These are phyloP conservation scores for Leishmania arabica DNA, from an alignment of 208 protist genomes.

Conservation along the genomic window DNA sequence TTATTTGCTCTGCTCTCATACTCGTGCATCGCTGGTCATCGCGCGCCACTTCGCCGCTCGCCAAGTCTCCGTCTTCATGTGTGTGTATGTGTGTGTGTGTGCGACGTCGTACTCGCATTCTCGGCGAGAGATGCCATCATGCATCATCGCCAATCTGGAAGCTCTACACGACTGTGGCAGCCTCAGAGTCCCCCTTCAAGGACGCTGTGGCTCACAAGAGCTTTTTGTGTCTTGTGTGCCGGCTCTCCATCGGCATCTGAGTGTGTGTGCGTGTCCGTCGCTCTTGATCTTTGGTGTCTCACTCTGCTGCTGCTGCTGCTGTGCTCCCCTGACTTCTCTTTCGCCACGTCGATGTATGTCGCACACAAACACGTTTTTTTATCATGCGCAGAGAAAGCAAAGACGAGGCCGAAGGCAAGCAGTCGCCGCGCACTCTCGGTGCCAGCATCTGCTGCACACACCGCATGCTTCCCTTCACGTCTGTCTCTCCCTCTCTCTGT, in stretches of 20 bases:
- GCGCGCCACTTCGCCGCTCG: not conserved
- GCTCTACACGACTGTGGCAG: not conserved
- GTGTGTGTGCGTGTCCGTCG: not conserved
- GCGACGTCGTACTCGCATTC: not conserved
- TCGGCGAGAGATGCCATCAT: not conserved
- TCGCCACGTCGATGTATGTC: not conserved
- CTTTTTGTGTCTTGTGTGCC: not conserved
- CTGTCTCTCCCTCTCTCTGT: not conserved
- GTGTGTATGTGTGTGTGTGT: not conserved
- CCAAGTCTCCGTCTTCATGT: not conserved
- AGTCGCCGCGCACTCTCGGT: too few species aligned
- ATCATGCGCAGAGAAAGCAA: too few species aligned
- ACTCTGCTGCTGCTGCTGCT: not conserved
- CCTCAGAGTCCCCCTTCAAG: not conserved
- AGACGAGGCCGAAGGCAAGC: too few species aligned
- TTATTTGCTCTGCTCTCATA: not conserved
- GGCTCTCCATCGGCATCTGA: not conserved
- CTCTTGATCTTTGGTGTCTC: not conserved
- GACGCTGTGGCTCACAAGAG: not conserved
- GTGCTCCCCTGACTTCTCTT: not conserved
- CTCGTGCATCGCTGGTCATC: not conserved
- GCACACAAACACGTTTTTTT: not conserved
- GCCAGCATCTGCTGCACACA: not conserved
- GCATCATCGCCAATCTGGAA: not conserved
- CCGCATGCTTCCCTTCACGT: not conserved